Evolutionary conservation across 2,329 filamentous ascomycete genomes (phyloP).

Genomic region (Remersonia thermophila): DNA sequence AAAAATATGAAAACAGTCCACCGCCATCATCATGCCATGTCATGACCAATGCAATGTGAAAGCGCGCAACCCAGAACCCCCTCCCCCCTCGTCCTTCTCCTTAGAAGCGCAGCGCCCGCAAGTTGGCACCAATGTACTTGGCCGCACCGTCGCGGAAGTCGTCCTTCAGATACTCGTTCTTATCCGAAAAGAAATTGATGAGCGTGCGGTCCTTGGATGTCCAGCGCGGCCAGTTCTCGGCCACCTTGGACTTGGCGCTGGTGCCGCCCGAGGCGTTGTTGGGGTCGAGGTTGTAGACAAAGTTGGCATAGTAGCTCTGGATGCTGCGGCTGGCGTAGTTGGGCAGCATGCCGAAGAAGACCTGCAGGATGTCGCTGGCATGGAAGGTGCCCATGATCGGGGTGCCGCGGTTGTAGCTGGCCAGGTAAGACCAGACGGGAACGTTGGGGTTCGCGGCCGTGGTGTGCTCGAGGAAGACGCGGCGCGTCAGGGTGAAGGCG

Average conservation of each 20-base stretch:
- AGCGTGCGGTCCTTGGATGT: constrained; percentile 32
- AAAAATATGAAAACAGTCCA: not conserved
- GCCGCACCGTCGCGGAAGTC: constrained; percentile 19
- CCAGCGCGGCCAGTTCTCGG: constrained; percentile 32
- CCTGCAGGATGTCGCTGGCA: constrained; percentile 53
- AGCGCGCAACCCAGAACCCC: too few species aligned
- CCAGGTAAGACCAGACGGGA: constrained; percentile 62
- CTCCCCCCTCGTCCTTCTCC: not conserved
- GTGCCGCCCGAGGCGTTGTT: constrained; percentile 33
- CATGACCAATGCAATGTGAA: too few species aligned
- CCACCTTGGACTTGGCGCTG: constrained; percentile 25
- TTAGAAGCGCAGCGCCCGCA: constrained; percentile 12
- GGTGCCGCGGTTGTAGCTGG: constrained; percentile 58
- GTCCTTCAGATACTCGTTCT: constrained; percentile 16
- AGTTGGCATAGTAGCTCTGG: constrained; percentile 60
- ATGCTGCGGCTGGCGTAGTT: constrained; percentile 50
- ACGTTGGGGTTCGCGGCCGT: constrained; percentile 39
- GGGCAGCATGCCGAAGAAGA: constrained; percentile 52
- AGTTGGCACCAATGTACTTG: constrained; percentile 16
- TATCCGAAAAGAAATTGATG: constrained; percentile 29
- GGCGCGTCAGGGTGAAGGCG: constrained; percentile 59
- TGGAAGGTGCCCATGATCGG: constrained; percentile 69
- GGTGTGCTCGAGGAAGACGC: constrained; percentile 45
- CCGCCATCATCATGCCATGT: not conserved
- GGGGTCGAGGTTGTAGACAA: constrained; percentile 58